Base-by-base conservation (phyloP, 768 basidiomycete species). In the Suillus americanus region DNA sequence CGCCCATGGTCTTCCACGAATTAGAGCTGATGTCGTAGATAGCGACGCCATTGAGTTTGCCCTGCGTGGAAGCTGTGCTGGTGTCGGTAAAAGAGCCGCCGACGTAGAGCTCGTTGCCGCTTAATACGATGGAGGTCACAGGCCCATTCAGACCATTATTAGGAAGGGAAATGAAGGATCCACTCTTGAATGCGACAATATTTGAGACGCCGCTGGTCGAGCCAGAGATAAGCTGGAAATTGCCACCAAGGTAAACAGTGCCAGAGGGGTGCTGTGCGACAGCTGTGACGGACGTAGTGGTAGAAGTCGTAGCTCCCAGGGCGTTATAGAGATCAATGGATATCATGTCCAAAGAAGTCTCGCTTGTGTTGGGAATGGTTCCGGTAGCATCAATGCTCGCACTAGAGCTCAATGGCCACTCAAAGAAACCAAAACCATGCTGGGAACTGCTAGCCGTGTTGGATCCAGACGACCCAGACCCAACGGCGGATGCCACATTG, bases 11-110 rank as follows among this genome's bases (percentile, higher is more conserved):
- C 16, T 75, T 77, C 95, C 95, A 98, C 12, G 82, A 71, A 65
- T 88, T 83, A 37, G 79, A 80, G 60, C 78, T 70, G 13, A 94
- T 78, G 67, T 95, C 84, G 74, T 95, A 98, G 61, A 85, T 72
- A 0, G 89, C 94, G 38, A 97, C 75, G 41, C 87, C 84, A 51
- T 75, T 75, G 41, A 94, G 77, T 40, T 76, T 78, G 62, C 85
- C 84, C 54, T 82, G 78, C 2, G 80, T 83, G 0, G 88, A 85
- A 18, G 81, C 78, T 6, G 82, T 78, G 2, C 75, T 74, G 0
- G 94, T 91, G 66, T 91, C 89, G 0, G 81, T 83, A 79, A 99
- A 99, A 0, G 87, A 80, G 1, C 97, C 97, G n/a, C 94, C 97
- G 46, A 96, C 87, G 73, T 84, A 97, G 13, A 99, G 76, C 23